Evolutionary conservation across 306 rosid species (phyloP), one percentile per base, ranked within the genome.

Genomic region (Inga laurina): DNA sequence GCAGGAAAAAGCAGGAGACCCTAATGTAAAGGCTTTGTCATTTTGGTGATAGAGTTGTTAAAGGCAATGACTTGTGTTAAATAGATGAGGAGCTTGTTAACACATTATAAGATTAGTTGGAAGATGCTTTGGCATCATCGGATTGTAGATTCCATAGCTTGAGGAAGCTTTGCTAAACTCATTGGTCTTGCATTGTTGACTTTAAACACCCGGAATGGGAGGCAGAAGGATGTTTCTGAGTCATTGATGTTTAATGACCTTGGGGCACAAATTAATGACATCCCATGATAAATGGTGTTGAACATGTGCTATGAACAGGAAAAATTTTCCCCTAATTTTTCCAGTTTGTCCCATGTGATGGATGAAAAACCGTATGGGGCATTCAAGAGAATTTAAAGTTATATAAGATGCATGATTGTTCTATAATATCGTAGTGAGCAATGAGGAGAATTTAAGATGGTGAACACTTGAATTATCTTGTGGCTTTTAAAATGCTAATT

Each of bases 121-220:
- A 74, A 72, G 39, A 78, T 81, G 49, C 45, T 68, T 67, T 39
- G 75, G 77, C 82, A 59, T 61, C 82, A 32, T 68, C 62, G 56
- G 51, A 39, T 79, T 67, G 77, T 74, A 39, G 72, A 69, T 79
- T 71, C 30, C 37, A 8, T 62, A 54, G 4, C 37, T 37, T 81
- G 65, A 66, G 72, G 70, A 81, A 87, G 80, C 45, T 30, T 44
- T 82, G 77, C n/a, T 43, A 39, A 54, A 76, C 74, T 24, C 74
- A 14, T n/a, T 67, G 57, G 67, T 77, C 65, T 73, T 77, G 61
- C 48, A 76, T 83, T 71, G 74, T 45, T 69, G 68, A 75, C 41
- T 44, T 10, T 14, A 69, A 76, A 69, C 79, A 41, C 66, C 57
- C 37, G 39, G 30, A n/a, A 44, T 64, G 39, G 69, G 9, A 24